phyloP scores from a whole-genome alignment of 805 yeast species.

The Metschnikowia gelsemii region DNA sequence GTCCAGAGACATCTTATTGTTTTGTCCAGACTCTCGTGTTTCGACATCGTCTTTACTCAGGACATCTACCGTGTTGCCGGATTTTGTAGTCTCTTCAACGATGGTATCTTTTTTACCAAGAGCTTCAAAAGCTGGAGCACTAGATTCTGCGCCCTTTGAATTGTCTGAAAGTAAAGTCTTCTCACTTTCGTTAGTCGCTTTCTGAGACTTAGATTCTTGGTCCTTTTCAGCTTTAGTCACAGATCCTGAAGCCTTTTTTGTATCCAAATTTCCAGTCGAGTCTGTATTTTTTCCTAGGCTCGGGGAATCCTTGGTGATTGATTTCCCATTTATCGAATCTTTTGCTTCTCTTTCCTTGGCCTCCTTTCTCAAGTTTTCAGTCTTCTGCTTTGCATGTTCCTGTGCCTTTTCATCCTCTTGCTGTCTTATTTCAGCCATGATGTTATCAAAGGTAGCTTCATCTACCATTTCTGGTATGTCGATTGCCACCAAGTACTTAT shows the following conservation, averaged over 20 bases:
- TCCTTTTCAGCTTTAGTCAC: not conserved
- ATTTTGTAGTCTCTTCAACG: not conserved
- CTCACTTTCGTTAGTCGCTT: not conserved
- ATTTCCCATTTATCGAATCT: not conserved
- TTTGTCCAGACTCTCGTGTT: not conserved
- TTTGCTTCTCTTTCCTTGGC: conserved; percentile 1
- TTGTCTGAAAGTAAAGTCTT: not conserved
- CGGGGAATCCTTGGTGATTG: not conserved
- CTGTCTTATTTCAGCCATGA: conserved; percentile 44
- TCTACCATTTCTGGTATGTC: conserved; percentile 67
- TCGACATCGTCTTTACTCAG: not conserved
- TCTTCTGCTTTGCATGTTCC: conserved; percentile 4
- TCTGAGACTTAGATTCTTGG: not conserved
- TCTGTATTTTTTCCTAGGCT: conserved; percentile 1
- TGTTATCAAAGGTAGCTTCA: conserved; percentile 56
- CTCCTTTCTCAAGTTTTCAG: not conserved
- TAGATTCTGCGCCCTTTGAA: not conserved
- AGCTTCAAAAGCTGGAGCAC: not conserved
- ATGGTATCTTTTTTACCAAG: no score
- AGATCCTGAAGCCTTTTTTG: not conserved
- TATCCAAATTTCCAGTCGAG: not conserved
- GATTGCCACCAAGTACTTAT: conserved; percentile 66
- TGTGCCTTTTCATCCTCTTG: conserved; percentile 6
- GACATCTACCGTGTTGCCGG: not conserved
- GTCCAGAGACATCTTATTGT: not conserved